Evolutionary conservation across 129 eudicot genomes (phyloP), one percentile per base, ranked within the genome.

Genomic region (Helichrysum umbraculigerum): DNA sequence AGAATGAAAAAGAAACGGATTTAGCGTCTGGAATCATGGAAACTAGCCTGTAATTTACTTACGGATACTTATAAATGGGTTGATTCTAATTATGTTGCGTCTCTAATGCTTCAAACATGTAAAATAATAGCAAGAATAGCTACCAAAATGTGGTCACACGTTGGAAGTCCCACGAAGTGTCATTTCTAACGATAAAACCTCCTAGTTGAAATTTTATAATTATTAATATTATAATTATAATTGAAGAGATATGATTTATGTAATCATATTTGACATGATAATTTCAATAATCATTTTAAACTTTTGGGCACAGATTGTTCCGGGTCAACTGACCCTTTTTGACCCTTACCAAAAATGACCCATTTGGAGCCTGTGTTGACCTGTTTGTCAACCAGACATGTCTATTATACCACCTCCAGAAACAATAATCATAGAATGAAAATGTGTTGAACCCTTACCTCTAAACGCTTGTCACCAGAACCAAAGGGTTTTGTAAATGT

Each of bases 391-490:
- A 63, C 37, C 50, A 1, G 41, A 62, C 70, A 5, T 10, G 20
- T 32, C 17, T 17, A 9, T 41, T 39, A 41, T 20, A 0, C 59
- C 57, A 68, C 73, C 33, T 21, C 58, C 19, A 41, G 2, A 21
- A 68, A 42, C 35, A 41, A 14, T 19, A 25, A 22, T 7, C 37
- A 8, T 17, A 17, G 50, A 21, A 12, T 33, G 65, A 16, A 50
- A 61, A 34, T 57, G 21, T 74, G 63, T 16, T 33, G 35, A 16
- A 61, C n/a, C 41, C 64, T 15, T 74, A 93, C 98, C 98, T 91
- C 87, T 47, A 88, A 72, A 39, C 97, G 97, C 80, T 67, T 86
- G 93, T 94, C 98, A 68, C 90, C 86, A 62, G 86, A 68, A 76
- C 87, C 66, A 66, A 88, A 91, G 21, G 93, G 93, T 84, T 89